Conservation (phyloP, 2,329 filamentous ascomycete species). For the Cephalotrichum gorgonifer region DNA sequence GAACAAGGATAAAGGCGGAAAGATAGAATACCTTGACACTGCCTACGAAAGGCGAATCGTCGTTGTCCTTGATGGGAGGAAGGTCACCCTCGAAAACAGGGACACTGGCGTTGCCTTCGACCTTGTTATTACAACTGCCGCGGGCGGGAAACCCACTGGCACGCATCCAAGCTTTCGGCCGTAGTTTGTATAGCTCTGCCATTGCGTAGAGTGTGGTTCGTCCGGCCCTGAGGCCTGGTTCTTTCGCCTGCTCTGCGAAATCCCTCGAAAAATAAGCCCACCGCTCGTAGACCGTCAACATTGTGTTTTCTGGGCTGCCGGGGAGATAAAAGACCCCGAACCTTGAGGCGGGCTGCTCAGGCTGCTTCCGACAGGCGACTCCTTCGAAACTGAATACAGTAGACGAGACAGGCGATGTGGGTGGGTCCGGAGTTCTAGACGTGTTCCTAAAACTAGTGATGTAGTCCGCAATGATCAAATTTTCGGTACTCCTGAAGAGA, state of each 20-base stretch:
- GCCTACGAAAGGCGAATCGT: too few relatives aligned
- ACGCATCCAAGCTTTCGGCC: too few relatives aligned
- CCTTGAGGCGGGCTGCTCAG: background rate
- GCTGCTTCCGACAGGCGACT: background rate
- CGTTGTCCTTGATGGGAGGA: too few relatives aligned
- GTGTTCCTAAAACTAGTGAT: background rate
- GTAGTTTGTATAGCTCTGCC: too few relatives aligned
- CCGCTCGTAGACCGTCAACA: slow-evolving; percentile 19
- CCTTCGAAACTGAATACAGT: background rate
- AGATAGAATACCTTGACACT: too few relatives aligned
- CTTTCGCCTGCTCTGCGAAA: slow-evolving; percentile 21
- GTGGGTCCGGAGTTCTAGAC: background rate
- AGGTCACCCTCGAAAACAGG: too few relatives aligned
- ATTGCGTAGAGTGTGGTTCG: background rate
- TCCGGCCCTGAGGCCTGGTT: background rate
- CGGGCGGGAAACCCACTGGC: too few relatives aligned
- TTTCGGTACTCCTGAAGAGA: slow-evolving; percentile 32
- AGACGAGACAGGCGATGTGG: background rate
- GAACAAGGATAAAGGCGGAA: too few relatives aligned
- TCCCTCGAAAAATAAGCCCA: slow-evolving; percentile 28
- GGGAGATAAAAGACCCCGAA: slow-evolving; percentile 20
- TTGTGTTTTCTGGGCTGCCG: slow-evolving; percentile 12
- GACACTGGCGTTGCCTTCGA: too few relatives aligned
- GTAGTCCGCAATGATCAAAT: background rate
- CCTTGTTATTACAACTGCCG: too few relatives aligned